Conservation (phyloP, 1,284 basidiomycete genomes). For the Exobasidium cylindrosporum region DNA sequence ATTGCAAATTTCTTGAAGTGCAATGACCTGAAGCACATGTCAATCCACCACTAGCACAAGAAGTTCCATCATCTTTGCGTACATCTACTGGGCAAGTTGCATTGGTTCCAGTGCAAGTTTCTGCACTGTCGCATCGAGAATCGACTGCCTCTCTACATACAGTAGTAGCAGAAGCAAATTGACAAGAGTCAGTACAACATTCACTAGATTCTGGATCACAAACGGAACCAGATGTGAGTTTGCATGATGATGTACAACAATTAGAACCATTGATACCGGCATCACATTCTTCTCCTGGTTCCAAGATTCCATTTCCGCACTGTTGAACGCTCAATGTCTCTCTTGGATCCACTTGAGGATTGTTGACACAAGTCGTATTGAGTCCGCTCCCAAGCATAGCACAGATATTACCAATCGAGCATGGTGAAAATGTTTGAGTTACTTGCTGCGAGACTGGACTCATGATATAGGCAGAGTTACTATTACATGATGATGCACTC, state of each 20-base stretch:
- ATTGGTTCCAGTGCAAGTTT: slow-evolving; percentile 74
- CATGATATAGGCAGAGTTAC: slow-evolving; percentile 56
- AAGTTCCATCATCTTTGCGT: slow-evolving; percentile 67
- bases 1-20: slow-evolving; percentile 76
- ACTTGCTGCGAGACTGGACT: slow-evolving; percentile 9
- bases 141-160: slow-evolving; percentile 74
- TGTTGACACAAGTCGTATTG: slow-evolving; percentile 53
- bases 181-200: slow-evolving; percentile 73
- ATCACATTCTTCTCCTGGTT: slow-evolving; percentile 78
- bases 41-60: slow-evolving; percentile 58
- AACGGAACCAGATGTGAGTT: slow-evolving; percentile 68
- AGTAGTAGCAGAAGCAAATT: slow-evolving; percentile 64
- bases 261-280: slow-evolving; percentile 67
- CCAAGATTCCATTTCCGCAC: slow-evolving; percentile 58
- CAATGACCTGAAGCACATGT: slow-evolving; percentile 78
- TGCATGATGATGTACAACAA: slow-evolving; percentile 77
- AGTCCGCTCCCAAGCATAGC: slow-evolving; percentile 51
- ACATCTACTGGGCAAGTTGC: slow-evolving; percentile 71
- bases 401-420: slow-evolving; percentile 82
- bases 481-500: slow-evolving; percentile 65
- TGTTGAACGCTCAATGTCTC: slow-evolving; percentile 42
- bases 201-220: slow-evolving; percentile 76
- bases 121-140: slow-evolving; percentile 69
- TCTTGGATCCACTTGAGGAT: slow-evolving; percentile 23
- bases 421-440: slow-evolving; percentile 52